Evolutionary conservation across 31 red algal genomes (phyloP).

Genomic region (Endocladia muricata): DNA sequence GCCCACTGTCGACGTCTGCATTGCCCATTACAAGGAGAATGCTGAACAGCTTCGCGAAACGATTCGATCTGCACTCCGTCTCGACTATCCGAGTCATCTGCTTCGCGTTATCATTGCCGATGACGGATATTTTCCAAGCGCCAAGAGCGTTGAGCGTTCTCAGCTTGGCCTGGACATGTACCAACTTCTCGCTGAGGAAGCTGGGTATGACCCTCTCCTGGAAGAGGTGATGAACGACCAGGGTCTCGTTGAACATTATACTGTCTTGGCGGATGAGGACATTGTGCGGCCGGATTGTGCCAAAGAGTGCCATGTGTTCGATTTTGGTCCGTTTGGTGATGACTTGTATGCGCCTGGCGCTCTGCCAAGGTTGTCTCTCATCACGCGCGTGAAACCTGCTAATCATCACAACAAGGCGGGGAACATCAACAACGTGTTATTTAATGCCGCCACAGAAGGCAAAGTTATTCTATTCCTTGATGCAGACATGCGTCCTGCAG

Average conservation of each 20-base stretch:
- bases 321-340: constrained; percentile 68
- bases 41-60: constrained; percentile 59
- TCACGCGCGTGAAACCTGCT: constrained; percentile 71
- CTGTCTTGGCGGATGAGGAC: constrained; percentile 52
- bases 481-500: constrained; percentile 65
- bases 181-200: constrained; percentile 64
- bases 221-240: constrained; percentile 75
- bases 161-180: constrained; percentile 70
- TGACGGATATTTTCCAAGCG: constrained; percentile 70
- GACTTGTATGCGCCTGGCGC: constrained; percentile 54
- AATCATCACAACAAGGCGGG: constrained; percentile 83
- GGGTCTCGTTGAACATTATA: constrained; percentile 67
- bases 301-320: constrained; percentile 68
- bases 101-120: constrained; percentile 67
- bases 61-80: constrained; percentile 51
- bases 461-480: constrained; percentile 79
- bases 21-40: constrained; percentile 75
- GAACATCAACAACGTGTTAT: constrained; percentile 86
- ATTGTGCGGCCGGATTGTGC: constrained; percentile 61
- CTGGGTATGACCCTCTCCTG: constrained; percentile 71
- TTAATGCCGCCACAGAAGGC: constrained; percentile 63
- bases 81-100: constrained; percentile 78
- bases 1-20: constrained; percentile 69
- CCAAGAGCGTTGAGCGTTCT: constrained; percentile 67
- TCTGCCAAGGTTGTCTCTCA: constrained; percentile 57